Conservation (phyloP, 331 rosid species). For the Cydonia oblonga region DNA sequence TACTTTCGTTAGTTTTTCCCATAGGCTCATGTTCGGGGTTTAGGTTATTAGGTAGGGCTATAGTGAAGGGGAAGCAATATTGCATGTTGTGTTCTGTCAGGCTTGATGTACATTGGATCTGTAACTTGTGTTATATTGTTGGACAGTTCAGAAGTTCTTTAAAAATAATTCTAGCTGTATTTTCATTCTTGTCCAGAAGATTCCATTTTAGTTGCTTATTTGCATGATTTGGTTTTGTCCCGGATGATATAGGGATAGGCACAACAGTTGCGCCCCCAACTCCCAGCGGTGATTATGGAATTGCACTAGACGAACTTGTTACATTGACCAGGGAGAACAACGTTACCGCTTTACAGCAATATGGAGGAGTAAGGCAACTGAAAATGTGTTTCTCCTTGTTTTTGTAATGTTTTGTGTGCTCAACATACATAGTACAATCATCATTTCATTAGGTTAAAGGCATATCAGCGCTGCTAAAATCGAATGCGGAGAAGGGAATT, state of each 20-base stretch:
- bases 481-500: conserved; percentile 65
- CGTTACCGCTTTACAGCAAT: conserved; percentile 41
- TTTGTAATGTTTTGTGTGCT: not conserved
- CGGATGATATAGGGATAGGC: conserved; percentile 27
- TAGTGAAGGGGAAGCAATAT: not conserved
- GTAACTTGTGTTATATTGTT: not conserved
- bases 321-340: conserved; percentile 77
- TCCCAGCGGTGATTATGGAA: conserved; percentile 42
- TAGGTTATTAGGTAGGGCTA: not conserved
- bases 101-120: not conserved
- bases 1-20: not conserved
- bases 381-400: not conserved
- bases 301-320: conserved; percentile 63
- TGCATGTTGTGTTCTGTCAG: not conserved
- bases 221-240: conserved; percentile 12
- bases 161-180: not conserved
- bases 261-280: conserved; percentile 30
- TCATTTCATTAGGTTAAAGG: conserved; percentile 51
- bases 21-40: not conserved
- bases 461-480: conserved; percentile 45
- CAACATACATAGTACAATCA: conserved; percentile 5
- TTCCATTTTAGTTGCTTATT: conserved; percentile 14
- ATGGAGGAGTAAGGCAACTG: conserved; percentile 65
- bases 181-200: not conserved
- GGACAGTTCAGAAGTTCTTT: not conserved